Conservation (phyloP, 805 yeast genomes). For the Candida maltosa region DNA sequence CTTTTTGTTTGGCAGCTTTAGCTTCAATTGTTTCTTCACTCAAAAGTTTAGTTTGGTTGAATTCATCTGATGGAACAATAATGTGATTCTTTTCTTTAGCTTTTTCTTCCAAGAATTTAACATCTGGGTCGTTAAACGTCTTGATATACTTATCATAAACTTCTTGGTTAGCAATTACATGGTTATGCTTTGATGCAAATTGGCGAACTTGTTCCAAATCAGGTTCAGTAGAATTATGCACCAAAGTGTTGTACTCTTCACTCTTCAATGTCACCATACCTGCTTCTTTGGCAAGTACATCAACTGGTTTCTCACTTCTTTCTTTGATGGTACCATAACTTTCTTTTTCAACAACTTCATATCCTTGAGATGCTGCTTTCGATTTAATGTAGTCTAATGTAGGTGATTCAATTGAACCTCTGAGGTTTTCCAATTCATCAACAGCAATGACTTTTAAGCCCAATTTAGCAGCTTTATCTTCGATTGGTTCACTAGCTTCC, state of each 20-base stretch:
- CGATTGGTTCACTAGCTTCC: constrained; percentile 10
- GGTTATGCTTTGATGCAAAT: constrained; percentile 17
- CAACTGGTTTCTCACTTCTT: constrained; percentile 20
- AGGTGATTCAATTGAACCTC: constrained; percentile 11
- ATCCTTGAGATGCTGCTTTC: constrained; percentile 17
- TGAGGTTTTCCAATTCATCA: constrained; percentile 4
- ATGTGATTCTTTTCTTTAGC: constrained; percentile 39
- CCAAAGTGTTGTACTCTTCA: constrained; percentile 6
- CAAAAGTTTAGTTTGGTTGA: constrained; percentile 3
- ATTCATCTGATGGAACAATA: constrained; percentile 10
- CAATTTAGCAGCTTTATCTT: constrained; percentile 9
- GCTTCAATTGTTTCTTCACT: constrained; percentile 7
- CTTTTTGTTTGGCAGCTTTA: constrained; percentile 7
- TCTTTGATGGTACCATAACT: constrained; percentile 11
- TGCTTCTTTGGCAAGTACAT: constrained; percentile 18
- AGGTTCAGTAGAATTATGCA: constrained; percentile 17
- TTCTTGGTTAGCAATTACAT: constrained; percentile 15
- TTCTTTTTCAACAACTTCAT: constrained; percentile 9
- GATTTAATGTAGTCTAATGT: constrained; percentile 17
- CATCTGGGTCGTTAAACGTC: constrained; percentile 7
- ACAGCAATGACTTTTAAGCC: constrained; percentile 4
- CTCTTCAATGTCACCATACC: constrained; percentile 8
- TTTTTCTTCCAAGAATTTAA: constrained; percentile 8
- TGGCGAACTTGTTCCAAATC: constrained; percentile 22
- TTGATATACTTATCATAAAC: constrained; percentile 12